Base-by-base conservation (phyloP, 2,329 filamentous ascomycete genomes). In the Pyrenochaeta sp. region DNA sequence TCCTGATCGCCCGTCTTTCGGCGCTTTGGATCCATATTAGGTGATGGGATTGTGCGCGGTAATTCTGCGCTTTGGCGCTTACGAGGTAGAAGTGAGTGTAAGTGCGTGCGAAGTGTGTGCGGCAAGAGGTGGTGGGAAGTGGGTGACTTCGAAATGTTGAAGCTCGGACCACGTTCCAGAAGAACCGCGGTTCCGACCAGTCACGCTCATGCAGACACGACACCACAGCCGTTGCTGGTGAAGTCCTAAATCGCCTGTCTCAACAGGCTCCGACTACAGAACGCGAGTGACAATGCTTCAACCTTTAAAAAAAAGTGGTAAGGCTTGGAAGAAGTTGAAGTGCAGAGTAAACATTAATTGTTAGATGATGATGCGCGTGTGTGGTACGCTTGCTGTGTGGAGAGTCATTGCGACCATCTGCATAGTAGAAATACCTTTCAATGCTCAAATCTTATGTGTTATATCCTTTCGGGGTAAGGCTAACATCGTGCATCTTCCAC, bases 1-100 rank as follows among this genome's bases (percentile, higher is more conserved):
- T 74, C 67, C 36, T 67, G 67, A 24, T 67, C 61, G 63, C 65
- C 61, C 10, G 64, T 67, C 56, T 64, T 69, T 39, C 71, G 67
- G 43, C 70, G 69, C 51, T 76, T 75, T 4, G 71, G 53, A 51
- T 74, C 69, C 63, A 72, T 73, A 43, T 5, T 67, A 50, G 34
- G 32, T 15, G 50, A 19, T 8, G 36, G 27, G 36, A 12, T 15
- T 32, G 44, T 46, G 43, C 43, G 28, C 25, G 37, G 45, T 9
- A 15, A 19, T 22, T 13, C 10, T 24, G 44, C 5, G 13, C 19
- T 28, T 30, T 13, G 28, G 19, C 13, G 22, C 37, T 2, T 40
- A n/a, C n/a, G 24, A 7, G 36, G n/a, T 9, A 12, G 27, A 10
- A 7, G 2, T 25, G 47, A 47, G 25, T 45, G 54, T 44, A 10